These are phyloP conservation scores for Clitocybe nebularis DNA, from an alignment of 1,284 basidiomycete genomes.

Conservation along the genomic window DNA sequence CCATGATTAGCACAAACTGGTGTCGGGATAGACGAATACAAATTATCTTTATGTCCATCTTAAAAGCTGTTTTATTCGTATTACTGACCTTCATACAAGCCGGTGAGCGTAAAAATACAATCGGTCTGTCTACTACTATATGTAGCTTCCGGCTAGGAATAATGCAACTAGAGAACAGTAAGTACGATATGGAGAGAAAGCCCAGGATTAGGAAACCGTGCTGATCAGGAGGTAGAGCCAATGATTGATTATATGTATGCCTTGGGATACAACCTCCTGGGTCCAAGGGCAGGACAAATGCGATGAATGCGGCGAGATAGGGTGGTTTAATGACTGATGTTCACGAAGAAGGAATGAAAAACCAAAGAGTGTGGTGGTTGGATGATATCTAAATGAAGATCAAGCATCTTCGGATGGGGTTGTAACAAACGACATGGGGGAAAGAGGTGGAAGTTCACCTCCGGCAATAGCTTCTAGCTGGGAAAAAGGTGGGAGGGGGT, in stretches of 20 bases:
- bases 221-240: conserved; percentile 24
- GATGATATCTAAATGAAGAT: conserved; percentile 21
- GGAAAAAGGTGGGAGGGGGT: conserved; percentile 69
- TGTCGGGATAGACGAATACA: too few species aligned
- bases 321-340: conserved; percentile 16
- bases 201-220: conserved; percentile 23
- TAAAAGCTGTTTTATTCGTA: conserved; percentile 8
- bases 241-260: conserved; percentile 32
- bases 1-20: conserved; percentile 38
- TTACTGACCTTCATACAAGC: conserved; percentile 33
- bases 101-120: conserved; percentile 52
- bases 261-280: conserved; percentile 33
- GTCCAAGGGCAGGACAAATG: conserved; percentile 23
- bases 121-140: conserved; percentile 46
- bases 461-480: conserved; percentile 79
- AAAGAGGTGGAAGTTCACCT: conserved; percentile 56
- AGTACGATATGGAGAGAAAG: conserved; percentile 30
- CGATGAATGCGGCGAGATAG: conserved; percentile 22
- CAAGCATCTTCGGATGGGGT: conserved; percentile 40
- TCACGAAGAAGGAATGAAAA: conserved; percentile 13
- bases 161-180: conserved; percentile 37
- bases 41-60: too few species aligned
- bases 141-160: conserved; percentile 36
- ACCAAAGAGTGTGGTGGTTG: conserved; percentile 17
- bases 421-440: conserved; percentile 64